phyloP scores from a whole-genome alignment of 164 flowering plant genomes.

The Vitis rotundifolia region DNA sequence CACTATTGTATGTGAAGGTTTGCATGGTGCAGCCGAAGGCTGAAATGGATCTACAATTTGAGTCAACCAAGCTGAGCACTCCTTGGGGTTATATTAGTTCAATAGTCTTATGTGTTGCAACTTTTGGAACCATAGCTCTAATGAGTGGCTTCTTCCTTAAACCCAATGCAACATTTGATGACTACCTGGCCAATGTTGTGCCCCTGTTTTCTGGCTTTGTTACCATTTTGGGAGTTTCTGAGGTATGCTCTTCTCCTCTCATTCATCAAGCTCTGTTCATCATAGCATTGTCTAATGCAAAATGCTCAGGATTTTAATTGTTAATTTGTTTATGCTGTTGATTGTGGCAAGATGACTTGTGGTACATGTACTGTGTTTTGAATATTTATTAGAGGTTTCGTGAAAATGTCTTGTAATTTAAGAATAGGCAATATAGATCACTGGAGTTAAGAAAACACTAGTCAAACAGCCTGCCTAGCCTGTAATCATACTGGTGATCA shows the following conservation, averaged over 20 bases:
- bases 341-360: too few relatives aligned
- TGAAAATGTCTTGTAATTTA: too few relatives aligned
- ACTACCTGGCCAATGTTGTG: conserved; percentile 76
- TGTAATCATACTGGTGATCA: too few relatives aligned
- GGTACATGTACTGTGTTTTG: too few relatives aligned
- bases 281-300: too few relatives aligned
- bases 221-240: conserved; percentile 84
- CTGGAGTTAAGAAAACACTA: too few relatives aligned
- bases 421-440: too few relatives aligned
- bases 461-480: too few relatives aligned
- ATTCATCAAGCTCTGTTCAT: too few relatives aligned
- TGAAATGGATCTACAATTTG: conserved; percentile 91
- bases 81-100: conserved; percentile 92
- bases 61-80: conserved; percentile 76
- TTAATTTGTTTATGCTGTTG: too few relatives aligned
- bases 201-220: conserved; percentile 95
- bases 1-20: conserved; percentile 43
- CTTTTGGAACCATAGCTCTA: conserved; percentile 86
- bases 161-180: conserved; percentile 88
- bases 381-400: too few relatives aligned
- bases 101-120: conserved; percentile 64
- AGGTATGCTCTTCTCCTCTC: conserved; percentile 43
- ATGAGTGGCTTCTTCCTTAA: conserved; percentile 93
- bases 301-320: too few relatives aligned
- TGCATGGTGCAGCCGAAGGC: conserved; percentile 96